Base-by-base conservation (phyloP, 192 early-diverging fungal species). In the Rhizoclosmatium globosum region DNA sequence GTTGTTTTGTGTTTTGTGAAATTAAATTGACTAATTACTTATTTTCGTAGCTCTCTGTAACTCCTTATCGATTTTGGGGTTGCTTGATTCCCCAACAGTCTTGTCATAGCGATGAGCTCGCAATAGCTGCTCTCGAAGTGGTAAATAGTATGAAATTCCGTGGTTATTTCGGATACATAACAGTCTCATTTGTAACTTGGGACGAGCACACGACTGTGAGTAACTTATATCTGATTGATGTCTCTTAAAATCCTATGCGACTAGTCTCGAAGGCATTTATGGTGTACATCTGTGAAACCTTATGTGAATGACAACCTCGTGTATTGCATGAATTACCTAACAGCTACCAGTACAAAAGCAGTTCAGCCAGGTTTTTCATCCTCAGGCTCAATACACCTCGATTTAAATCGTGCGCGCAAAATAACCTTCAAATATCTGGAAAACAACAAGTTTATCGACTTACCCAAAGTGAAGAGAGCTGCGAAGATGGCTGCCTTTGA, bases 381-480 rank as follows among this genome's bases (percentile, higher is more conserved):
- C 13, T n/a, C 39, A 21, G 60, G 62, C 58, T 19, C 19, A 7
- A 64, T 57, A 11, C 7, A 46, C n/a, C 74, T 65, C 43, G 74
- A 75, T 45, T 38, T 75, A 42, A 75, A 64, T 44, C 59, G 50
- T 15, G 13, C 76, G 23, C 38, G 76, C 21, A 44, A n/a, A 48
- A 77, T 77, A 42, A 11, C 48, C 47, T 77, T 77, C 65, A 65
- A 77, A 72, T 72, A 72, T 48, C 47, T 65, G 45, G n/a, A 77
- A 44, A 50, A n/a, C 2, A 68, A 56, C n/a, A 19, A 68, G 65
- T 65, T n/a, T 17, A 56, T 77, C 69, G 62, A 65, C 38, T 41
- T 77, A 19, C 23, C 19, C n/a, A 17, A 42, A 19, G 50, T 68
- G 19, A 56, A 72, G 38, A 39, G 50, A 50, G 48, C 47, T 7